Percentiles rank a stretch among this genome's conserved stretches.
These are phyloP conservation scores for Huntiella decipiens DNA, from an alignment of 2,329 filamentous ascomycete genomes.

Conservation along the genomic window DNA sequence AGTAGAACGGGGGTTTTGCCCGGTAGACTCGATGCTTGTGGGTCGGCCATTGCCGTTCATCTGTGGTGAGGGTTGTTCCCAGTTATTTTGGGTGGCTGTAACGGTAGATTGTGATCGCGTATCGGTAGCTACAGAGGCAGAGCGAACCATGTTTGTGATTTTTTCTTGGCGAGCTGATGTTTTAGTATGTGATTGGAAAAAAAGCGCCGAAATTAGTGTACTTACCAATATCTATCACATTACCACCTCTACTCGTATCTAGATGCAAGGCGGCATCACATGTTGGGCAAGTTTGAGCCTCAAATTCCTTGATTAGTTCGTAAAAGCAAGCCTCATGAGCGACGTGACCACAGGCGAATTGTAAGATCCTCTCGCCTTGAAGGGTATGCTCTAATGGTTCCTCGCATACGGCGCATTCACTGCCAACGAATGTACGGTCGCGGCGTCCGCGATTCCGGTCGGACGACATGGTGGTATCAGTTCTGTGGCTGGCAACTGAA, in stretches of 20 bases:
- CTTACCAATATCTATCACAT: conserved; percentile 77
- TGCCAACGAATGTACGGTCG: conserved; percentile 88
- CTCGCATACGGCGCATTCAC: conserved; percentile 88
- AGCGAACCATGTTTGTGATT: conserved; percentile 80
- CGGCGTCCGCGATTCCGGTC: conserved; percentile 64
- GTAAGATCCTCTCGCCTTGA: conserved; percentile 79
- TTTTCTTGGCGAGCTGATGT: conserved; percentile 44
- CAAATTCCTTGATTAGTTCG: conserved; percentile 89
- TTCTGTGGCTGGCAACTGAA: conserved; percentile 11
- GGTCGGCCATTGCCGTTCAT: conserved; percentile 25
- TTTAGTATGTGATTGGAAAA: conserved; percentile 13
- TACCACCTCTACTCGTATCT: conserved; percentile 81
- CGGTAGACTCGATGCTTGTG: conserved; percentile 26
- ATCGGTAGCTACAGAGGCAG: conserved; percentile 49
- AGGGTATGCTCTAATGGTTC: conserved; percentile 91
- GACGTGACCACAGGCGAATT: conserved; percentile 93
- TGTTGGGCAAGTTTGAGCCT: conserved; percentile 82
- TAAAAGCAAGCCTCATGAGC: conserved; percentile 98
- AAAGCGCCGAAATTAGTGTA: background rate
- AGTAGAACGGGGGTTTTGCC: conserved; percentile 19
- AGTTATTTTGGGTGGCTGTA: conserved; percentile 43
- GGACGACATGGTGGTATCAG: conserved; percentile 23
- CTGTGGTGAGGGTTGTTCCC: conserved; percentile 31
- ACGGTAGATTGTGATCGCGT: conserved; percentile 31
- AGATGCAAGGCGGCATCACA: conserved; percentile 83